A percentile compares a stretch with the other conserved stretches of the same genome.
phyloP scores from a whole-genome alignment of 495 filamentous ascomycete genomes.

The Tuber borchii region DNA sequence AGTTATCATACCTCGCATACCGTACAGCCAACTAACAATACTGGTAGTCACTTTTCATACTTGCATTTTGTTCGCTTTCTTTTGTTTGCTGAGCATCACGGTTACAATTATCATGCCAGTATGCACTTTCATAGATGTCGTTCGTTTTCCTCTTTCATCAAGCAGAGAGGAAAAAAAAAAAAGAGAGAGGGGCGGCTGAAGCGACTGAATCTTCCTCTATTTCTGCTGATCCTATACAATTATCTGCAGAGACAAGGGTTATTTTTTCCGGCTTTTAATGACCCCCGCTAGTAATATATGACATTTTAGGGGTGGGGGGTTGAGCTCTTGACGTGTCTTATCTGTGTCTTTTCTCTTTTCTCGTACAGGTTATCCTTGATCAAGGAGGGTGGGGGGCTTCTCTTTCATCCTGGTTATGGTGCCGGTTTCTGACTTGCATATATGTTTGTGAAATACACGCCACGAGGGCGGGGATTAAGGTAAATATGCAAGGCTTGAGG shows the following conservation, averaged over 20 bases:
- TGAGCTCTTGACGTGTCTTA: not conserved
- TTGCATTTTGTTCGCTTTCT: not conserved
- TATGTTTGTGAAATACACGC: not conserved
- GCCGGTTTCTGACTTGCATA: not conserved
- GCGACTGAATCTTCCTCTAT: not conserved
- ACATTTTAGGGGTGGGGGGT: not conserved
- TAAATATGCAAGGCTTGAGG: not conserved
- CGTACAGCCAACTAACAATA: not conserved
- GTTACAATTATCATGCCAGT: not conserved
- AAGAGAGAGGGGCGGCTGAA: not conserved
- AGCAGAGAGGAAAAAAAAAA: not conserved
- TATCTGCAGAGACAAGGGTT: too few species aligned
- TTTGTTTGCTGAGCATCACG: not conserved
- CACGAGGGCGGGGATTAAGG: not conserved
- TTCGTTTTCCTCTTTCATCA: not conserved
- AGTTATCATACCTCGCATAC: not conserved
- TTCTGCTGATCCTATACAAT: not conserved
- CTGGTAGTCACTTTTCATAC: not conserved
- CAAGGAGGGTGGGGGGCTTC: not conserved
- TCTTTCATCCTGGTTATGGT: not conserved
- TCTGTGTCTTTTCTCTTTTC: not conserved
- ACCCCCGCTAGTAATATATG: not conserved
- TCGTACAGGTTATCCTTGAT: not conserved
- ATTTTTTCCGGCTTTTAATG: too few species aligned
- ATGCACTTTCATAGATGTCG: not conserved